Evolutionary conservation across 176 grass and related monocot genomes (phyloP).

Genomic region (Phoenix roebelenii): DNA sequence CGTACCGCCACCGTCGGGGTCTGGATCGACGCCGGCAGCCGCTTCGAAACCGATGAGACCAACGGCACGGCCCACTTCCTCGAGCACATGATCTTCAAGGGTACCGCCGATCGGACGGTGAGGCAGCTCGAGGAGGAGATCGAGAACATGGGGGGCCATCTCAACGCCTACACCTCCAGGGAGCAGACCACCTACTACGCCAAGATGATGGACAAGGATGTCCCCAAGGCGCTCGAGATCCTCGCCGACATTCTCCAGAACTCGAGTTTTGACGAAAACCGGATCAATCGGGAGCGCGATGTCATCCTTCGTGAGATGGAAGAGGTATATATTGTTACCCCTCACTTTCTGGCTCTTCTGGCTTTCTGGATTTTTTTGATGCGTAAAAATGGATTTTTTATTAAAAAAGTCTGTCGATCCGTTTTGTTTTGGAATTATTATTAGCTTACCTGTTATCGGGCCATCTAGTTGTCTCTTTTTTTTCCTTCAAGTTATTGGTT

Average conservation of each 20-base stretch:
- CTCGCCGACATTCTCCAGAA: slow-evolving; percentile 80
- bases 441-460: no score
- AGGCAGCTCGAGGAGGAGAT: slow-evolving; percentile 87
- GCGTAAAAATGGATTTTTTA: no score
- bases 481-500: no score
- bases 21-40: slow-evolving; percentile 94
- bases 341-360: background rate
- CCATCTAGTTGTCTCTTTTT: no score
- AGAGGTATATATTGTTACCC: slow-evolving; percentile 50
- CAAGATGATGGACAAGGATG: slow-evolving; percentile 86
- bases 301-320: slow-evolving; percentile 95
- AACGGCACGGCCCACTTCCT: slow-evolving; percentile 98
- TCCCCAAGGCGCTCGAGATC: slow-evolving; percentile 54
- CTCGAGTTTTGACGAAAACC: slow-evolving; percentile 49
- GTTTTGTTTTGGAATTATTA: no score
- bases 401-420: no score
- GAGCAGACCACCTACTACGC: slow-evolving; percentile 95
- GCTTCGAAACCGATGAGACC: slow-evolving; percentile 63
- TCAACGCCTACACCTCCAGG: slow-evolving; percentile 92
- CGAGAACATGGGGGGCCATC: slow-evolving; percentile 88
- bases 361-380: background rate
- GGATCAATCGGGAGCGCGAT: slow-evolving; percentile 63
- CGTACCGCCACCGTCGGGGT: slow-evolving; percentile 83
- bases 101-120: slow-evolving; percentile 48
- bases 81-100: slow-evolving; percentile 99